These are phyloP conservation scores for Parmelia sp. DNA, from an alignment of 495 filamentous ascomycete genomes.

Conservation along the genomic window DNA sequence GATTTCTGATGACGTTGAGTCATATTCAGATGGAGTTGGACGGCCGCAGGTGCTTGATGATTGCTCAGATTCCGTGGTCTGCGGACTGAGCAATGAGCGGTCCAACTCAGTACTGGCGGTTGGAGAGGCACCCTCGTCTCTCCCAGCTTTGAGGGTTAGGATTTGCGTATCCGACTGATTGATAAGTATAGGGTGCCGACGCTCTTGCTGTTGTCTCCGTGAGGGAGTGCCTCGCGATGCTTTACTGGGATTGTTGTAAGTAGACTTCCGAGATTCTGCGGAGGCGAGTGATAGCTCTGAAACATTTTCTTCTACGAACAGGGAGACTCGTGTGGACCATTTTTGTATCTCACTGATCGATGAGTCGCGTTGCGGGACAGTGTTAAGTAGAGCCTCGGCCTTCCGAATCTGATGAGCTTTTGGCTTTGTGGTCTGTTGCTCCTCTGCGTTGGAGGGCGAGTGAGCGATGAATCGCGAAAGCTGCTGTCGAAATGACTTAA, in stretches of 20 bases:
- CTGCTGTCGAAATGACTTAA: not conserved
- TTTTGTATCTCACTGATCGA: not conserved
- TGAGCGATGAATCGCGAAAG: not conserved
- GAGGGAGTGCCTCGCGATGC: not conserved
- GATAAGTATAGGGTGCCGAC: not conserved
- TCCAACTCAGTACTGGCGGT: not conserved
- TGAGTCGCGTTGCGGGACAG: not conserved
- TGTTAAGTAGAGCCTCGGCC: not conserved
- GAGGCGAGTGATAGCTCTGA: not conserved
- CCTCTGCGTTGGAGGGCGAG: not conserved
- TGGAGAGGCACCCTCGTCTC: not conserved
- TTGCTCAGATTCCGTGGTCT: not conserved
- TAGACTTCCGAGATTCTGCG: not conserved
- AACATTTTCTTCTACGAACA: not conserved
- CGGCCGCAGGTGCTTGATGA: not conserved
- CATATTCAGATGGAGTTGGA: slow-evolving; percentile 2
- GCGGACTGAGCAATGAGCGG: not conserved
- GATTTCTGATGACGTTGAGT: not conserved
- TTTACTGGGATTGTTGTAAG: not conserved
- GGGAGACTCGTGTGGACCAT: not conserved
- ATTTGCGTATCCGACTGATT: not conserved
- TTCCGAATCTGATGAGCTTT: not conserved
- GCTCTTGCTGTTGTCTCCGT: not conserved
- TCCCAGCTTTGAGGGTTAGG: not conserved
- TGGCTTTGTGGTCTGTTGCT: not conserved